Conservation (phyloP, 352 stramenopile species). For the Phytophthora ramorum region DNA sequence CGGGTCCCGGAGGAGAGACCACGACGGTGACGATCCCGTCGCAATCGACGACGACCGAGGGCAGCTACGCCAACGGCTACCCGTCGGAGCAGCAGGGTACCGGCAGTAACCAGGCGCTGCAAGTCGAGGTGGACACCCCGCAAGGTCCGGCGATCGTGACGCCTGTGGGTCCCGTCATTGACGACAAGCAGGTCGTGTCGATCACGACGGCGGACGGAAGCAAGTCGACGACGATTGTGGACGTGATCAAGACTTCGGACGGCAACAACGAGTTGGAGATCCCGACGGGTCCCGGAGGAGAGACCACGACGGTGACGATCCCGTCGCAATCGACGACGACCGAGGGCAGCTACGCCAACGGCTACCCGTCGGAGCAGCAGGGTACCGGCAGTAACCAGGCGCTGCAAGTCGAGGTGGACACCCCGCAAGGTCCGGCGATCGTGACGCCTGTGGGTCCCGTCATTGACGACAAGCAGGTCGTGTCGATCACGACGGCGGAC, state of each 20-base stretch:
- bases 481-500: not conserved
- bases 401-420: not conserved
- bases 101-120: not conserved
- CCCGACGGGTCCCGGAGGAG: not conserved
- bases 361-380: too few relatives aligned
- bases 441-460: not conserved
- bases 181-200: not conserved
- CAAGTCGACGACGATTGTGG: not conserved
- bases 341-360: not conserved
- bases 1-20: constrained; percentile 19
- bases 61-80: not conserved
- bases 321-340: not conserved
- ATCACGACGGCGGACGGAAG: not conserved
- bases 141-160: not conserved
- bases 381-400: not conserved
- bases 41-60: not conserved
- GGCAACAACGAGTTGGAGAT: not conserved
- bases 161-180: not conserved
- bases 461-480: not conserved
- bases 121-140: not conserved
- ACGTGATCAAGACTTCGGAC: not conserved
- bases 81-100: too few relatives aligned
- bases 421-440: not conserved
- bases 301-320: not conserved
- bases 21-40: constrained; percentile 16